Evolutionary conservation across 192 early-diverging fungal genomes (phyloP), one percentile per base, ranked within the genome.

Genomic region (Backusella mclennaniae): DNA sequence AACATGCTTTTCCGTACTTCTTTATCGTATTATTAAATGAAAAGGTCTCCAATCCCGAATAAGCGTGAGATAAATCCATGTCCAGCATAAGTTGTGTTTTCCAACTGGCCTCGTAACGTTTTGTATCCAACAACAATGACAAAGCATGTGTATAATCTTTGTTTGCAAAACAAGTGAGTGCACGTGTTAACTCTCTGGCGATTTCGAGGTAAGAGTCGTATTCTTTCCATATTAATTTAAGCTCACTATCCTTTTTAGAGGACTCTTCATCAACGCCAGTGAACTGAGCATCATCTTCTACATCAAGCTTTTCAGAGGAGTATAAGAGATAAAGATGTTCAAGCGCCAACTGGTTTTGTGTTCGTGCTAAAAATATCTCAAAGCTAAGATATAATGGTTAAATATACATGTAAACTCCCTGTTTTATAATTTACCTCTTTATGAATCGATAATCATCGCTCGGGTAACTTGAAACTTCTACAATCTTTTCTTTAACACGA

Each of bases 51-150:
- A 70, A 12, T 3, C 67, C 52, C 7, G 66, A 67, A 23, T 52
- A 74, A 4, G 66, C 23, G 9, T 31, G 17, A 5, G 49, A 71
- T n/a, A 73, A 12, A 36, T 69, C 66, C 17, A 23, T 52, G 26
- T 73, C 66, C 11, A 73, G 3, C 33, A 73, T 23, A n/a, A 59
- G 17, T 19, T 59, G n/a, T 8, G 75, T 69, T 17, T 77, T 75
- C 80, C 80, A 81, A 59, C 31, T 31, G 6, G 63, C 80, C 4
- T 77, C 76, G 17, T 77, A 53, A 35, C 56, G 71, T 46, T 81
- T 81, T 23, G 76, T 46, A 14, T 66, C 31, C 4, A 81, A 67
- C 1, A 81, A 33, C 17, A 23, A 23, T 41, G 74, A 23, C 2
- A 81, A 35, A n/a, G 75, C 80, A 12, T 29, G 21, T 26, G 46